Conservation (phyloP, 2,329 filamentous ascomycete species). For the Botrytis fabae region DNA sequence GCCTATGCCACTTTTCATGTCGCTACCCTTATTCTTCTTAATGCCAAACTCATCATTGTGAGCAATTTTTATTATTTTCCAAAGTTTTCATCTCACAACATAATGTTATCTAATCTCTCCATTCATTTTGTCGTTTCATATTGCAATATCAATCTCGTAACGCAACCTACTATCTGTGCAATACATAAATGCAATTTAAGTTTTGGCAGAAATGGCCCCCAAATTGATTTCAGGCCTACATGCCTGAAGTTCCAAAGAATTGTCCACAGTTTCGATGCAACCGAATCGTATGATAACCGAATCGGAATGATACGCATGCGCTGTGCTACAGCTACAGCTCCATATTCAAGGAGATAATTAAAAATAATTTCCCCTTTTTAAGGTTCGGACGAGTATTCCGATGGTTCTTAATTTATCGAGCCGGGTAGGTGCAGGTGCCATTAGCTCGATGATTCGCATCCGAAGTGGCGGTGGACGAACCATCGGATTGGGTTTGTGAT, state of each 20-base stretch:
- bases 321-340: neutral
- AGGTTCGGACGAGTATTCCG: neutral
- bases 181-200: neutral
- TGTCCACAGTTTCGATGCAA: neutral
- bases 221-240: neutral
- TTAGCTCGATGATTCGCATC: neutral
- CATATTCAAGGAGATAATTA: neutral
- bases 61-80: neutral
- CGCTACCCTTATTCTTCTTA: neutral
- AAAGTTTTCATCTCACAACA: conserved; percentile 10
- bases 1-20: neutral
- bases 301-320: neutral
- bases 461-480: neutral
- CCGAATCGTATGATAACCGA: neutral
- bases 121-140: neutral
- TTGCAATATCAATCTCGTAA: neutral
- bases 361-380: neutral
- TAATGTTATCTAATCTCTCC: neutral
- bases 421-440: neutral
- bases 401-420: neutral
- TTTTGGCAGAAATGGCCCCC: neutral
- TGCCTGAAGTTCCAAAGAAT: neutral
- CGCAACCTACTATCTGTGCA: neutral
- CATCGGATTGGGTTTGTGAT: neutral
- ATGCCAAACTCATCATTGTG: conserved; percentile 5